A percentile compares a stretch with the other conserved stretches of the same genome.
These are phyloP conservation scores for Rosa hybrid DNA, from an alignment of 331 rosid species.

Conservation along the genomic window DNA sequence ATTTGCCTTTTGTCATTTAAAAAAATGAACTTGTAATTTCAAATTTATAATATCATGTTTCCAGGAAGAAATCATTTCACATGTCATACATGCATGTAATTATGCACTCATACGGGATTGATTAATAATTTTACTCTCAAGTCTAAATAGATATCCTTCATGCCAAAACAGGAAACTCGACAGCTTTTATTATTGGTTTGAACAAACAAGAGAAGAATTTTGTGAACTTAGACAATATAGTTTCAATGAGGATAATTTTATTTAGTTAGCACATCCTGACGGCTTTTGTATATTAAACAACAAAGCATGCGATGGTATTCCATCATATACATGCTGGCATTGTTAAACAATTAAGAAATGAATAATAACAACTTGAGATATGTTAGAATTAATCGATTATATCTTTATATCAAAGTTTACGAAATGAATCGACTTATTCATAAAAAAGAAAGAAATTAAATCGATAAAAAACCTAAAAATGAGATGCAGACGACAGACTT, in stretches of 20 bases:
- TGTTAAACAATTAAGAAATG: neutral
- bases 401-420: neutral
- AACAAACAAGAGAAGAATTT: no score
- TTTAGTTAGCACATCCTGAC: neutral
- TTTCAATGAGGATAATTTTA: neutral
- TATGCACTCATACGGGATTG: no score
- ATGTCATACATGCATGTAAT: no score
- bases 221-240: neutral
- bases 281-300: neutral
- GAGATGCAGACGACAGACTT: neutral
- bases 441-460: neutral
- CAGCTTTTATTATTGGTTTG: no score
- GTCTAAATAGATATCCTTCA: no score
- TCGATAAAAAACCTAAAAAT: neutral
- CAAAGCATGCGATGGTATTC: neutral
- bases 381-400: neutral
- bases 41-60: no score
- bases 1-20: no score
- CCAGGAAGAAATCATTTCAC: neutral
- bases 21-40: no score
- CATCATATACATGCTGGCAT: neutral
- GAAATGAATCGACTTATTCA: neutral
- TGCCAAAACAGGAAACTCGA: no score
- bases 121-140: no score
- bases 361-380: neutral